These are phyloP conservation scores for Monilinia aucupariae DNA, from an alignment of 2,329 filamentous ascomycete species.

Conservation along the genomic window DNA sequence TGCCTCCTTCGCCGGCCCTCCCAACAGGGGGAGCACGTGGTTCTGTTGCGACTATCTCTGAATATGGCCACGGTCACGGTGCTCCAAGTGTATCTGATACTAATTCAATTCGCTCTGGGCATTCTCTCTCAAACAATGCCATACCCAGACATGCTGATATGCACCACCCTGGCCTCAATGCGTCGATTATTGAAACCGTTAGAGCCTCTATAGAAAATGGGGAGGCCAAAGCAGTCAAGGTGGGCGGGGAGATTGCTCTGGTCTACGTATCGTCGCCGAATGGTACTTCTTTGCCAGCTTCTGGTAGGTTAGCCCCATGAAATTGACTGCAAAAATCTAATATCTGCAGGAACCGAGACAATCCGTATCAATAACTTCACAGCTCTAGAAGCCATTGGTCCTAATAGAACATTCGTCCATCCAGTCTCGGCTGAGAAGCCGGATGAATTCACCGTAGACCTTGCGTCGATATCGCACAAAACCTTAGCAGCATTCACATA, in stretches of 20 bases:
- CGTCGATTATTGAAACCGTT: constrained; percentile 88
- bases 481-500: constrained; percentile 85
- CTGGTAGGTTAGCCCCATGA: constrained; percentile 38
- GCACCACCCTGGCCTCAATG: constrained; percentile 71
- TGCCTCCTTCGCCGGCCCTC: constrained; percentile 36
- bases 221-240: constrained; percentile 61
- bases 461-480: constrained; percentile 63
- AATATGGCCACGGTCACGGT: constrained; percentile 49
- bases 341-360: constrained; percentile 18
- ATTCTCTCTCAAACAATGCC: constrained; percentile 65
- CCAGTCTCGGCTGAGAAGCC: constrained; percentile 58
- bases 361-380: constrained; percentile 35
- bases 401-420: constrained; percentile 85
- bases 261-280: constrained; percentile 57
- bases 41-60: constrained; percentile 51
- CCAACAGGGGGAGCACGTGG: constrained; percentile 34
- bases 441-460: constrained; percentile 74
- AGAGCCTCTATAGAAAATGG: constrained; percentile 77
- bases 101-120: constrained; percentile 83
- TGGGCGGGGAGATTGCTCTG: constrained; percentile 85
- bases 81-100: constrained; percentile 64
- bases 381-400: constrained; percentile 84
- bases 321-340: constrained; percentile 2
- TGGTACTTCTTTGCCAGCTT: constrained; percentile 38
- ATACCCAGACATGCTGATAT: constrained; percentile 79